Evolutionary conservation across 2,329 filamentous ascomycete genomes (phyloP).

Genomic region (Pseudocercospora cruenta): DNA sequence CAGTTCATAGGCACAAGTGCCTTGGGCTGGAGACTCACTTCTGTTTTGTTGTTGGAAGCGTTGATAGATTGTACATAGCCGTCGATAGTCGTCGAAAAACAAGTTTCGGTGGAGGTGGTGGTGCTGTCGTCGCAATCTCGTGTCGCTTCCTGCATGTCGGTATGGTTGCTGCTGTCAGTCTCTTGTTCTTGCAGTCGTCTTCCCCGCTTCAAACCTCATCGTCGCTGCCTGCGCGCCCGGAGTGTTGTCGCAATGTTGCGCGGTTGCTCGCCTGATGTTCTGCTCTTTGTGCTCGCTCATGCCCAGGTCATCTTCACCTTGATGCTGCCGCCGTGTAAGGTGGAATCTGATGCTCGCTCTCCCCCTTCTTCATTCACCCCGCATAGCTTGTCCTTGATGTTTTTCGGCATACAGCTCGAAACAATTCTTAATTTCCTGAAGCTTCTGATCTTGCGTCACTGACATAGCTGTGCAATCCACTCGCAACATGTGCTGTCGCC

Average conservation of each 20-base stretch:
- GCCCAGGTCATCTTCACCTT: not conserved
- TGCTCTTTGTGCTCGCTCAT: not conserved
- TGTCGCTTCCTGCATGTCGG: no score
- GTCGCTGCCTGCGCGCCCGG: no score
- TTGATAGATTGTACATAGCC: not conserved
- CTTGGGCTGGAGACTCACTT: not conserved
- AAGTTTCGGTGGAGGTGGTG: not conserved
- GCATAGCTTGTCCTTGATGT: not conserved
- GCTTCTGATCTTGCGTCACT: not conserved
- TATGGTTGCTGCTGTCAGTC: no score
- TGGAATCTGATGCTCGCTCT: not conserved
- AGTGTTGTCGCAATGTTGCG: no score
- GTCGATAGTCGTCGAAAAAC: not conserved
- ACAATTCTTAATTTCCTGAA: not conserved
- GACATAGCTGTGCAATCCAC: not conserved
- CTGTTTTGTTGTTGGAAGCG: not conserved
- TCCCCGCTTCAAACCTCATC: no score
- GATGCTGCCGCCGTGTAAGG: not conserved
- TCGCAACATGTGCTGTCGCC: no score
- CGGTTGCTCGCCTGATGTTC: no score
- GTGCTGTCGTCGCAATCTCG: not conserved
- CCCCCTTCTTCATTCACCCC: not conserved
- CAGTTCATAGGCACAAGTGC: not conserved
- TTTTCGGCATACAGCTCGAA: not conserved
- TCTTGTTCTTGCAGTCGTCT: no score